Evolutionary conservation across 768 basidiomycete genomes (phyloP).

Genomic region (Leccinum uliginosum): DNA sequence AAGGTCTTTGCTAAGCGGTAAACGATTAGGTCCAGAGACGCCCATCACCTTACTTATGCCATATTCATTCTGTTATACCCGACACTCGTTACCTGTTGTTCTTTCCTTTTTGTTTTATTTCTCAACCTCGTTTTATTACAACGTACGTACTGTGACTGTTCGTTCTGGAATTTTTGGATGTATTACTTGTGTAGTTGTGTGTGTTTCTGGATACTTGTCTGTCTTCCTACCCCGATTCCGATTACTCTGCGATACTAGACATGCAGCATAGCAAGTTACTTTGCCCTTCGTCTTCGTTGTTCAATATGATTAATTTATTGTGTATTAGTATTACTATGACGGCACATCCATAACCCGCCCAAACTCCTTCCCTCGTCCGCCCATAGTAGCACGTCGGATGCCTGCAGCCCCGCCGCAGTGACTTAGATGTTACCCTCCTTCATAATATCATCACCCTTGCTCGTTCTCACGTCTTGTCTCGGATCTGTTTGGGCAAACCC

Average conservation of each 20-base stretch:
- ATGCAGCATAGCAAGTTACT: neutral
- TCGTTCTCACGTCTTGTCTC: constrained; percentile 10
- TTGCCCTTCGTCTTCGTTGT: neutral
- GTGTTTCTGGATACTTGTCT: constrained; percentile 34
- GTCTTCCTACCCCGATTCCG: constrained; percentile 24
- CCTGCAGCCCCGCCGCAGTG: constrained; percentile 3
- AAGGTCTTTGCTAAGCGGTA: constrained; percentile 90
- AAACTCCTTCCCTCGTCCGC: neutral
- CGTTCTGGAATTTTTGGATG: constrained; percentile 31
- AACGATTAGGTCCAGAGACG: constrained; percentile 18
- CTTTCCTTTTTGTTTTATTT: constrained; percentile 2
- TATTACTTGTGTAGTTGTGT: constrained; percentile 36
- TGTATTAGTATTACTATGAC: neutral
- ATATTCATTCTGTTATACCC: constrained; percentile 33
- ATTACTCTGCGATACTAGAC: constrained; percentile 10
- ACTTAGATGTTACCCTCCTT: constrained; percentile 17
- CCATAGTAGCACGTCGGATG: constrained; percentile 16
- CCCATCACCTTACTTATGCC: constrained; percentile 29
- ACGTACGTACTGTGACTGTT: constrained; percentile 24
- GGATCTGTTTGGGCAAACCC: constrained; percentile 6
- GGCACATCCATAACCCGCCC: neutral
- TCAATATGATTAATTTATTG: neutral
- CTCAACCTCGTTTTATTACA: constrained; percentile 13
- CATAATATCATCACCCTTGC: neutral
- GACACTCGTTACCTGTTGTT: constrained; percentile 17